These are phyloP conservation scores for Telfairia occidentalis DNA, from an alignment of 331 rosid genomes.

Conservation along the genomic window DNA sequence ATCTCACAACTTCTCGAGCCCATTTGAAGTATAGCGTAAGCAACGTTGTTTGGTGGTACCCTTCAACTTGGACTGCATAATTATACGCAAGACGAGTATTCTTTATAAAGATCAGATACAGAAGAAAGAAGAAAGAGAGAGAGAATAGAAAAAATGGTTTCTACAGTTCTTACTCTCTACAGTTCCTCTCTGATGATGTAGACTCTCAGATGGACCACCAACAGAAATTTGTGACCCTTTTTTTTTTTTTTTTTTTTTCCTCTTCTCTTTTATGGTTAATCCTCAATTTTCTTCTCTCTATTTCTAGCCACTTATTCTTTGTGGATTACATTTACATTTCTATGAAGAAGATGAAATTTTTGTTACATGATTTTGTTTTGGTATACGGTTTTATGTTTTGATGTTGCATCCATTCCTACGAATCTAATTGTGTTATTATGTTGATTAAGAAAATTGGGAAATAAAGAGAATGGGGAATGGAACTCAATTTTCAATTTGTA, in stretches of 20 bases:
- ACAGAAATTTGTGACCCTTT: not conserved
- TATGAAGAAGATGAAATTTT: not conserved
- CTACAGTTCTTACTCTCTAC: slow-evolving; percentile 9
- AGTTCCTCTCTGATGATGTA: slow-evolving; percentile 9
- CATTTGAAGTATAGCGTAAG: slow-evolving; percentile 69
- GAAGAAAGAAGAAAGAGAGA: not conserved
- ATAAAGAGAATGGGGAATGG: not conserved
- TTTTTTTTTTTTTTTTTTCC: not conserved
- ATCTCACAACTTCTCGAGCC: slow-evolving; percentile 22
- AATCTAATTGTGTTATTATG: not conserved
- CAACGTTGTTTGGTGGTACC: slow-evolving; percentile 40
- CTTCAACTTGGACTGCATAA: not conserved
- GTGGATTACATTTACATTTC: not conserved
- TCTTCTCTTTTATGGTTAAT: not conserved
- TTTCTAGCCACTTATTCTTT: slow-evolving; percentile 5
- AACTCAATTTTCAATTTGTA: not conserved
- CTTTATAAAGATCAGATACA: not conserved
- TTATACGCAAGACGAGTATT: slow-evolving; percentile 5
- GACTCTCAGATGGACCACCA: slow-evolving; percentile 8
- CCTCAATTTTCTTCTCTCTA: not conserved
- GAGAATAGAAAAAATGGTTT: not conserved
- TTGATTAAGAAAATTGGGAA: not conserved
- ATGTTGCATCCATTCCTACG: not conserved
- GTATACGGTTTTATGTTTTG: not conserved
- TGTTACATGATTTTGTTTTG: not conserved